Conservation (phyloP, 2,329 filamentous ascomycete species). For the Beauveria scarabaeidicola region DNA sequence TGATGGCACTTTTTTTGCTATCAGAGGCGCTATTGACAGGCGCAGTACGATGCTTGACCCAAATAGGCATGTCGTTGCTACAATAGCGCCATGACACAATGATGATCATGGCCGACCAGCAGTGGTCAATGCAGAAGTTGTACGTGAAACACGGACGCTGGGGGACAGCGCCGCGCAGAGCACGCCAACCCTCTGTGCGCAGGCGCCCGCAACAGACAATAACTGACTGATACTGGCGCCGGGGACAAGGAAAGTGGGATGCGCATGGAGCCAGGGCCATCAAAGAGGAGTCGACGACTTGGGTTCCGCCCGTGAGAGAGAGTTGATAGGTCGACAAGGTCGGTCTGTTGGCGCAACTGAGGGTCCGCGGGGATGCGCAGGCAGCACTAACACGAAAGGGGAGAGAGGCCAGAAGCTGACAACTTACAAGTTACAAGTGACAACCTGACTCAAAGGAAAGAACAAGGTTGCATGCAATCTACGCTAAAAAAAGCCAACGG, state of each 20-base stretch:
- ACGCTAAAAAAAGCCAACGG: background rate
- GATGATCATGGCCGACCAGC: background rate
- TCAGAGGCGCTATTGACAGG: background rate
- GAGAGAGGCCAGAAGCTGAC: background rate
- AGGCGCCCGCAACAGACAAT: background rate
- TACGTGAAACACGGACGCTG: background rate
- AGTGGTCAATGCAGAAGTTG: background rate
- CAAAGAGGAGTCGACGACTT: too few relatives aligned
- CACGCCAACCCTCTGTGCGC: background rate
- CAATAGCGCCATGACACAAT: background rate
- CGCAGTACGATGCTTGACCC: background rate
- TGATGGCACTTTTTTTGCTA: background rate
- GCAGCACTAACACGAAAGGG: background rate
- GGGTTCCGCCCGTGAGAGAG: too few relatives aligned
- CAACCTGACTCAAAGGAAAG: background rate
- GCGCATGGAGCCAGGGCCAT: background rate
- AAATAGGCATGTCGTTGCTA: background rate
- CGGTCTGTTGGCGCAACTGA: background rate
- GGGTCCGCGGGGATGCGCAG: background rate
- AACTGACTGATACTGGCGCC: background rate
- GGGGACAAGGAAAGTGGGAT: background rate
- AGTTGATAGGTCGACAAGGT: background rate
- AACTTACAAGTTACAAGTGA: too few relatives aligned
- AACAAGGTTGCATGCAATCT: background rate
- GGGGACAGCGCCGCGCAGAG: conserved; percentile 23